Evolutionary conservation across 345 rosid species (phyloP).

Genomic region (Capsella bursapastoris): DNA sequence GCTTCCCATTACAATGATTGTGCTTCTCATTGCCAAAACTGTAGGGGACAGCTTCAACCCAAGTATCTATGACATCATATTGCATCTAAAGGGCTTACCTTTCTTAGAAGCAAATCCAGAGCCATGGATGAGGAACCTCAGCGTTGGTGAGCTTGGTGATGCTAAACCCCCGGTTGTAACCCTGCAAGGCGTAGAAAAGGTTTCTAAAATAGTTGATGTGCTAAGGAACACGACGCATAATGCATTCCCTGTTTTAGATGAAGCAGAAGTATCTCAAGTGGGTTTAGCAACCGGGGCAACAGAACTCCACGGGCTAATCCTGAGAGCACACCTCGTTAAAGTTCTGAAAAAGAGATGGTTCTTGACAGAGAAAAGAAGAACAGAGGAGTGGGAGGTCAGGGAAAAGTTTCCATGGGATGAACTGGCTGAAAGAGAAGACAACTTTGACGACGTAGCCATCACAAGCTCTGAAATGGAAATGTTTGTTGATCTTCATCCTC

Average conservation of each 20-base stretch:
- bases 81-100: slow-evolving; percentile 85
- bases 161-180: slow-evolving; percentile 75
- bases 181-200: slow-evolving; percentile 78
- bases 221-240: slow-evolving; percentile 77
- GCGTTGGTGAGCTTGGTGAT: slow-evolving; percentile 81
- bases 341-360: slow-evolving; percentile 87
- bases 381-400: slow-evolving; percentile 84
- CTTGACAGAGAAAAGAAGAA: slow-evolving; percentile 71
- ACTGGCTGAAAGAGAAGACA: slow-evolving; percentile 70
- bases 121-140: slow-evolving; percentile 94
- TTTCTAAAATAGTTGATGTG: slow-evolving; percentile 73
- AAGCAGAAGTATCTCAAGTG: slow-evolving; percentile 51
- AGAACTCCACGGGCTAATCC: slow-evolving; percentile 75
- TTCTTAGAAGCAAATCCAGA: slow-evolving; percentile 94
- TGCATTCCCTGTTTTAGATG: slow-evolving; percentile 72
- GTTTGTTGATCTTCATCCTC: slow-evolving; percentile 88
- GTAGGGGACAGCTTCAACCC: slow-evolving; percentile 89
- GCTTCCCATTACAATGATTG: slow-evolving; percentile 88
- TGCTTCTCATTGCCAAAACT: slow-evolving; percentile 81
- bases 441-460: slow-evolving; percentile 69
- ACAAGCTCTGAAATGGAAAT: slow-evolving; percentile 82
- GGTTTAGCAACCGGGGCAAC: slow-evolving; percentile 48
- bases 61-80: slow-evolving; percentile 83
- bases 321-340: slow-evolving; percentile 77
- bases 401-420: slow-evolving; percentile 81